phyloP scores from a whole-genome alignment of 306 rosid genomes.

The Geum urbanum region DNA sequence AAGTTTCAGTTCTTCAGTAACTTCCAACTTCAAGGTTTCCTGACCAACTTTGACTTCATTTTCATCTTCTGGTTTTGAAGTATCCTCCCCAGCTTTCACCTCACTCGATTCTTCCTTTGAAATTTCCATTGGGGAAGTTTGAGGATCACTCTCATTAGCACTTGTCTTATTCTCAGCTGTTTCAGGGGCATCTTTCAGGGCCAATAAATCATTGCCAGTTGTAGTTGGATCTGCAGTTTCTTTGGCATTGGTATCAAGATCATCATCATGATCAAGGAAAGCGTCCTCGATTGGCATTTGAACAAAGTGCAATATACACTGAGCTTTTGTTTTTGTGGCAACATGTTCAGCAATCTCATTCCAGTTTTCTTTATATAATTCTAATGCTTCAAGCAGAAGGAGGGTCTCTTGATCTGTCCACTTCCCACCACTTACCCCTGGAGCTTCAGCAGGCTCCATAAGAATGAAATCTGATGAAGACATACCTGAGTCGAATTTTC shows the following conservation, averaged over 20 bases:
- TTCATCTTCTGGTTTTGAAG: constrained; percentile 39
- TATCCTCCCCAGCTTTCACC: constrained; percentile 38
- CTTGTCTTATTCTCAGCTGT: constrained; percentile 34
- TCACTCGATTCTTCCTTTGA: constrained; percentile 43
- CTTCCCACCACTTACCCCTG: constrained; percentile 77
- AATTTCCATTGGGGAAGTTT: constrained; percentile 35
- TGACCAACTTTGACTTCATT: constrained; percentile 40
- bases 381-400: constrained; percentile 93
- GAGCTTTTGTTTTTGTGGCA: constrained; percentile 90
- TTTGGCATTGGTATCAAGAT: constrained; percentile 43
- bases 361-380: constrained; percentile 90
- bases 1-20: constrained; percentile 34
- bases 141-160: constrained; percentile 40
- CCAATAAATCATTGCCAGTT: constrained; percentile 39
- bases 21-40: constrained; percentile 48
- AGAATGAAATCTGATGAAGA: constrained; percentile 83
- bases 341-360: constrained; percentile 93
- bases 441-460: constrained; percentile 96
- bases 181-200: constrained; percentile 47
- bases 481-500: constrained; percentile 84
- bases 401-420: constrained; percentile 99
- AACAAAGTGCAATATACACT: constrained; percentile 87
- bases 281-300: constrained; percentile 94
- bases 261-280: constrained; percentile 57
- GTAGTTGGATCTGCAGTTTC: constrained; percentile 50